Percentiles rank a stretch among this genome's conserved stretches.
Conservation (phyloP, 176 grass and related monocot species). For the Zea luxurians region DNA sequence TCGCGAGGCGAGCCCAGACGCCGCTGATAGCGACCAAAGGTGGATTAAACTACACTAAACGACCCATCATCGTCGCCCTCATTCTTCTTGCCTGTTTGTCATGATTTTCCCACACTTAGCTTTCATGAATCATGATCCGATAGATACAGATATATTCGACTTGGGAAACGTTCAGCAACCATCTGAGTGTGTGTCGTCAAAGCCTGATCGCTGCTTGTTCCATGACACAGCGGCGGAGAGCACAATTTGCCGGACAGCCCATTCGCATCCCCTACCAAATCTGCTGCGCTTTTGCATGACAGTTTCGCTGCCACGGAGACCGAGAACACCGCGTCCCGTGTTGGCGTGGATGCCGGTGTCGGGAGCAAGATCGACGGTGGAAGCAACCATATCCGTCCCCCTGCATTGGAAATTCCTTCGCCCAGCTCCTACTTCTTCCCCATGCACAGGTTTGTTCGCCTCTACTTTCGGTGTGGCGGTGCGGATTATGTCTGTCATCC, state of each 20-base stretch:
- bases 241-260: conserved; percentile 85
- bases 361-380: conserved; percentile 5
- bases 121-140: conserved; percentile 7
- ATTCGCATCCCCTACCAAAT: conserved; percentile 68
- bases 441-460: conserved; percentile 47
- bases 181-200: conserved; percentile 2
- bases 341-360: background rate
- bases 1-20: conserved; percentile 51
- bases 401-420: conserved; percentile 52
- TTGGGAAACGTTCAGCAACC: background rate
- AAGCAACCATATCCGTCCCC: conserved; percentile 41
- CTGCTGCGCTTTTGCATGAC: background rate
- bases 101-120: conserved; percentile 20
- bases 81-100: background rate
- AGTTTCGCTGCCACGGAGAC: conserved; percentile 24
- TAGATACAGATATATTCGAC: background rate
- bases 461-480: background rate
- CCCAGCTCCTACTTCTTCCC: conserved; percentile 66
- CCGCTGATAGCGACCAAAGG: conserved; percentile 71
- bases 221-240: conserved; percentile 45
- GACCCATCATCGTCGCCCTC: background rate
- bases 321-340: conserved; percentile 4
- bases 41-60: conserved; percentile 26
- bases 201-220: background rate
- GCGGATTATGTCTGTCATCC: background rate